Conservation (phyloP, 306 rosid species). For the Ochetophila trinervis region DNA sequence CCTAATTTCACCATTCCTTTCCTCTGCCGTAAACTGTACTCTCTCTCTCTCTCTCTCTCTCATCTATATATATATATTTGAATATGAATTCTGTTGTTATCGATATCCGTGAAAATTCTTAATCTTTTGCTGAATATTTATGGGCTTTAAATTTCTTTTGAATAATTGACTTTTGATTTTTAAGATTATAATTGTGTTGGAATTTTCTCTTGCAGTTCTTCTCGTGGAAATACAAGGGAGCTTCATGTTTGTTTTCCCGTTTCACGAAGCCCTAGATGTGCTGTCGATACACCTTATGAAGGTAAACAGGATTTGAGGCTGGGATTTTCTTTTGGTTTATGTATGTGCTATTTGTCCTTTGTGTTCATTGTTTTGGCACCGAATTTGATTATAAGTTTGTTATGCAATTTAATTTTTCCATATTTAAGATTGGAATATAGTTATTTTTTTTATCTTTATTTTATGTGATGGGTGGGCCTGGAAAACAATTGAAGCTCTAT, state of each 20-base stretch:
- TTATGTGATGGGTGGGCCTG: too few relatives aligned
- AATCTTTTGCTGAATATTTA: neutral
- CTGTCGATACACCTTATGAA: conserved; percentile 69
- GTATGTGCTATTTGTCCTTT: neutral
- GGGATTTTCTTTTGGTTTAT: neutral
- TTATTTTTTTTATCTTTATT: too few relatives aligned
- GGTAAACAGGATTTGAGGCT: conserved; percentile 34
- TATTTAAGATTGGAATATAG: too few relatives aligned
- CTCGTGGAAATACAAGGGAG: conserved; percentile 33
- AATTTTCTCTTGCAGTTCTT: conserved; percentile 30
- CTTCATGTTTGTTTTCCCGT: conserved; percentile 2
- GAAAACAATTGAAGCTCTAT: too few relatives aligned
- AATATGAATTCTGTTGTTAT: neutral
- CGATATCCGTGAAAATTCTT: neutral
- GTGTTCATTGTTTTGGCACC: neutral
- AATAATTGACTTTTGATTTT: neutral
- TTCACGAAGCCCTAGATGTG: conserved; percentile 44
- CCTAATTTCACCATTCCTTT: conserved; percentile 48
- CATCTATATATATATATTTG: neutral
- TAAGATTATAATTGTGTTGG: neutral
- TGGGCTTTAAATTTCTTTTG: neutral
- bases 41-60: neutral
- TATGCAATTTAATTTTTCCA: too few relatives aligned
- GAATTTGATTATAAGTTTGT: neutral
- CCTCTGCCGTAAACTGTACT: conserved; percentile 53